Evolutionary conservation across 345 rosid species (phyloP).

Genomic region (Cardiospermum halicacabum): DNA sequence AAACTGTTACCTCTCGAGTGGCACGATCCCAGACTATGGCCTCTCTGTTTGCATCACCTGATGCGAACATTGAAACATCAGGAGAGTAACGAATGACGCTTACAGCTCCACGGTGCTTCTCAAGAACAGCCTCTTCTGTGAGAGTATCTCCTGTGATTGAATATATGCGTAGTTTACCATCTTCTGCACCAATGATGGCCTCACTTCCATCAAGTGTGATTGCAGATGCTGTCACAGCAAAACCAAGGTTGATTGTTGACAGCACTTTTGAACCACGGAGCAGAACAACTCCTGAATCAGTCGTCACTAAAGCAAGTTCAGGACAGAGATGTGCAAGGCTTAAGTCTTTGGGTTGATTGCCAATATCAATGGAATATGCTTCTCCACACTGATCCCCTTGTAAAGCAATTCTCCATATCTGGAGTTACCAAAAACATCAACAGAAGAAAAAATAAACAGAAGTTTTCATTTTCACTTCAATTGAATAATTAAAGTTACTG

Average conservation of each 20-base stretch:
- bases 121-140: conserved; percentile 70
- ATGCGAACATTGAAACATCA: conserved; percentile 87
- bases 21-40: conserved; percentile 82
- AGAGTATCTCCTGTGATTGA: conserved; percentile 64
- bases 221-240: conserved; percentile 73
- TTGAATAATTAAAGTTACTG: background rate
- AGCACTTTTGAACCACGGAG: conserved; percentile 63
- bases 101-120: conserved; percentile 88
- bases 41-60: conserved; percentile 88
- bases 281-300: conserved; percentile 77
- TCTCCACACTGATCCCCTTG: conserved; percentile 68
- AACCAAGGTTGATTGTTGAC: conserved; percentile 70
- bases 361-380: conserved; percentile 61
- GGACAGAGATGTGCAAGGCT: conserved; percentile 69
- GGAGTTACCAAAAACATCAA: conserved; percentile 6
- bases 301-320: conserved; percentile 60
- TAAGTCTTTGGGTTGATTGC: conserved; percentile 83
- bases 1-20: conserved; percentile 61
- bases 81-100: conserved; percentile 82
- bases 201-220: conserved; percentile 87
- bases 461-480: background rate
- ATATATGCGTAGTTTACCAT: conserved; percentile 78
- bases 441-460: conserved; percentile 8
- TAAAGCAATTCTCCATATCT: conserved; percentile 77
- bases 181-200: conserved; percentile 79